Conservation (phyloP, 768 basidiomycete species). For the Gloeophyllum trabeum region DNA sequence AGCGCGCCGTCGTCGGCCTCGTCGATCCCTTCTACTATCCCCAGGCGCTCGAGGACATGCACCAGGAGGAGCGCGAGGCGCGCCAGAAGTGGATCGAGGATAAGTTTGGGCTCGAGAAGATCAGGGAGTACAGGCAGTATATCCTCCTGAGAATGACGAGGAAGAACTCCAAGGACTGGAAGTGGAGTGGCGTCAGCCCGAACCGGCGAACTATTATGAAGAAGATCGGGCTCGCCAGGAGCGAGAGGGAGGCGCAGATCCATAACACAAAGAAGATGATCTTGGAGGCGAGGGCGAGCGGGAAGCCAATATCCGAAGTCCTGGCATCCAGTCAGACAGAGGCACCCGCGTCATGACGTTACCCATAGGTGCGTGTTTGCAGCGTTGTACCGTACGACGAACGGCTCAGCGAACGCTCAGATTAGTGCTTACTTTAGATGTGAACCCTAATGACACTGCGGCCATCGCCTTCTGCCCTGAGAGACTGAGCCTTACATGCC, state of each 20-base stretch:
- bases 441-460: too few relatives aligned
- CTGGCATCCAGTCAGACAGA: too few relatives aligned
- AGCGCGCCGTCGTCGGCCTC: conserved; percentile 86
- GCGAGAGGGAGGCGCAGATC: conserved; percentile 21
- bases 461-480: too few relatives aligned
- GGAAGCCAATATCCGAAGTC: too few relatives aligned
- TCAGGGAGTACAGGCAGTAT: conserved; percentile 19
- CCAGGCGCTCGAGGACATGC: conserved; percentile 69
- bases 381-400: too few relatives aligned
- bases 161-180: conserved; percentile 25
- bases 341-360: too few relatives aligned
- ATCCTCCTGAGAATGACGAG: conserved; percentile 24
- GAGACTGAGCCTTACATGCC: too few relatives aligned
- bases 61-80: conserved; percentile 34
- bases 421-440: too few relatives aligned
- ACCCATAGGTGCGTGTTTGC: too few relatives aligned
- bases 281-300: conserved; percentile 13
- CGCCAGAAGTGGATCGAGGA: conserved; percentile 55
- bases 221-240: conserved; percentile 34
- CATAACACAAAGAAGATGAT: conserved; percentile 9
- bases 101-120: conserved; percentile 37
- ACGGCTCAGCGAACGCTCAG: too few relatives aligned
- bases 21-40: conserved; percentile 94
- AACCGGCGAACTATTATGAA: conserved; percentile 38
- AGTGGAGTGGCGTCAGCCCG: conserved; percentile 25